These are phyloP conservation scores for Lizonia empirigonia DNA, from an alignment of 2,329 filamentous ascomycete species.

Conservation along the genomic window DNA sequence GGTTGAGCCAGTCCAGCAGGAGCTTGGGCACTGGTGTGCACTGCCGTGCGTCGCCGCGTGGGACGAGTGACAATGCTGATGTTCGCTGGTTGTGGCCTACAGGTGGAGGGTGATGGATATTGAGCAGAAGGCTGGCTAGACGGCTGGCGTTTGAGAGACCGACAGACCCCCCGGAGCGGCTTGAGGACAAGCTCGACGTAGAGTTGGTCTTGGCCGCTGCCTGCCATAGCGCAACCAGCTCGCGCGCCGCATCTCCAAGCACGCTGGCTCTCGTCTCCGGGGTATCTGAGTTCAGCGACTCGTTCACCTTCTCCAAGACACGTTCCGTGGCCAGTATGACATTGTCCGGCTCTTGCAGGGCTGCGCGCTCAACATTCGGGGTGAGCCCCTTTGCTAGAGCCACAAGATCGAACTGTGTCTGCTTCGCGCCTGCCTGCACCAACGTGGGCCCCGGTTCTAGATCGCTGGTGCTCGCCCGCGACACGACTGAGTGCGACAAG, in stretches of 20 bases:
- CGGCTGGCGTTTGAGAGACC: constrained; percentile 76
- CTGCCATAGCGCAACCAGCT: constrained; percentile 56
- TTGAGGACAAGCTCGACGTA: constrained; percentile 22
- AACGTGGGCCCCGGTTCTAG: constrained; percentile 27
- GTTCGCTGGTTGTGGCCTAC: constrained; percentile 28
- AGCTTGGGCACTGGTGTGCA: constrained; percentile 70
- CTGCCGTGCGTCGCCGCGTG: constrained; percentile 28
- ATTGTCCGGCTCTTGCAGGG: constrained; percentile 70
- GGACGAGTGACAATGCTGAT: constrained; percentile 33
- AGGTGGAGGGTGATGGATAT: constrained; percentile 69
- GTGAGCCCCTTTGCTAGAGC: constrained; percentile 74
- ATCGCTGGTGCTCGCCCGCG: constrained; percentile 45
- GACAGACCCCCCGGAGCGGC: constrained; percentile 56
- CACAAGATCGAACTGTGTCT: constrained; percentile 68
- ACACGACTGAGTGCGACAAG: constrained; percentile 42
- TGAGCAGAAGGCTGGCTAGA: constrained; percentile 76
- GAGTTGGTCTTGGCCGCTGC: constrained; percentile 47
- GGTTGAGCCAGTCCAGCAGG: constrained; percentile 81
- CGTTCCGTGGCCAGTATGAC: constrained; percentile 78
- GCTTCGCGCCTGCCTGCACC: constrained; percentile 39
- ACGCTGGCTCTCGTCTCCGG: constrained; percentile 37
- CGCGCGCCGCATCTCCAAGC: constrained; percentile 35
- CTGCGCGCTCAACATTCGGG: constrained; percentile 61
- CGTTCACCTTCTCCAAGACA: constrained; percentile 57
- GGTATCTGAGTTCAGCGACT: constrained; percentile 40